These are phyloP conservation scores for Leptographium galeiforme DNA, from an alignment of 2,329 filamentous ascomycete species.

Conservation along the genomic window DNA sequence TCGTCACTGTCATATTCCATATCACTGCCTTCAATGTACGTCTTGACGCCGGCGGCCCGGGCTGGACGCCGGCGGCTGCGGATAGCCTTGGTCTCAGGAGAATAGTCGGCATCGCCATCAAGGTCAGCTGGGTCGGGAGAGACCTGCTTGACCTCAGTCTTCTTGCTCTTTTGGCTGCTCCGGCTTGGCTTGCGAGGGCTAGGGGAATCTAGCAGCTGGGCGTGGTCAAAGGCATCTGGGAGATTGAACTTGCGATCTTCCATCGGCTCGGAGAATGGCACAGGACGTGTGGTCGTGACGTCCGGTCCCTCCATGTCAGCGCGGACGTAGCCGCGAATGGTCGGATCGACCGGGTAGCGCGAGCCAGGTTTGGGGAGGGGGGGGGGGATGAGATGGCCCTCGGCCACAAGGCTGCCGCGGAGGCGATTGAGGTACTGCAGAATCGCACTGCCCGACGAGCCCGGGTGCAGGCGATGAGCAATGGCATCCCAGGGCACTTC, in stretches of 20 bases:
- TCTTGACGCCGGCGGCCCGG: neutral
- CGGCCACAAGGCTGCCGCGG: constrained; percentile 19
- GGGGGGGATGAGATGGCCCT: constrained; percentile 30
- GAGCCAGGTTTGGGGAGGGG: constrained; percentile 15
- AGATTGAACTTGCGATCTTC: constrained; percentile 21
- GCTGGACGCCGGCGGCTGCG: neutral
- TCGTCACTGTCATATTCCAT: neutral
- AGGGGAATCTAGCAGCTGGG: neutral
- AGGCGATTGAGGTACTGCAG: constrained; percentile 23
- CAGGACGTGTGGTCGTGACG: constrained; percentile 15
- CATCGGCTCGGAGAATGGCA: constrained; percentile 19
- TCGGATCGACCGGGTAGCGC: constrained; percentile 11
- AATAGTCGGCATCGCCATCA: constrained; percentile 8
- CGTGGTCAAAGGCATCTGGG: constrained; percentile 9
- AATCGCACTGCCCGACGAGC: constrained; percentile 25
- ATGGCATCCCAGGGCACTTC: constrained; percentile 25
- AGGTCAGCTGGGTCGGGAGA: constrained; percentile 7
- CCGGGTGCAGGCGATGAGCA: constrained; percentile 27
- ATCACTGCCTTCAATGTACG: neutral
- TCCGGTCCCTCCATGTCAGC: constrained; percentile 13
- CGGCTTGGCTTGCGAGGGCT: neutral
- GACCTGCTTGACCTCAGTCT: neutral
- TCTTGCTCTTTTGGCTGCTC: neutral
- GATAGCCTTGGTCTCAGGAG: neutral
- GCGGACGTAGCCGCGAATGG: constrained; percentile 22